Evolutionary conservation across 345 rosid genomes (phyloP), one percentile per base, ranked within the genome.

Genomic region (Dovyalis caffra): DNA sequence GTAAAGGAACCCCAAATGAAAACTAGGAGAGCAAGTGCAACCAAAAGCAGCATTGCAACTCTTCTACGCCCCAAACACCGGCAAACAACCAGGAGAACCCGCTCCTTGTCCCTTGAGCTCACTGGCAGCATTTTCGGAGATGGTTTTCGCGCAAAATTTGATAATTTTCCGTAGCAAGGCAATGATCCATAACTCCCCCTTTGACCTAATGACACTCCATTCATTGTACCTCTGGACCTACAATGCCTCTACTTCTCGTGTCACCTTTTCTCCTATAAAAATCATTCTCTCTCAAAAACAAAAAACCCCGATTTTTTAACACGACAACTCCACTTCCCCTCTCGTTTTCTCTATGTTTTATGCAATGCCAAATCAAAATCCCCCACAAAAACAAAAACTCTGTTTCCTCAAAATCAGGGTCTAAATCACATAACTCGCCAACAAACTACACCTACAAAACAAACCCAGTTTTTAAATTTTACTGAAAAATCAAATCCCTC

Each of bases 101-200:
- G 88, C 51, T 91, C 95, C 84, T 90, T 94, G 74, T 94, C 97
- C 88, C 89, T 87, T 63, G 85, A 80, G 76, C 81, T 84, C 33
- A 88, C 65, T 56, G 84, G 66, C 40, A 84, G 81, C 87, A 82
- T 85, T 85, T 90, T 86, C 3, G 81, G 71, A 26, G 71, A 70
- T 62, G 79, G 66, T 83, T 80, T 81, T n/a, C 86, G 81, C 23
- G 74, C 71, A 68, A 79, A 63, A 64, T 76, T 76, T 31, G 85
- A 66, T 47, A 71, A 53, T 70, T 81, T 77, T 23, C 82, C 60
- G 9, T 53, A 71, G 34, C 26, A 64, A 73, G 77, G 85, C 87
- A 85, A 70, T 64, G 87, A 89, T 68, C 94, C 95, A 83, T 90
- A 84, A 76, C 91, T 87, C 79, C 85, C 92, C 49, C 90, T 81